A percentile compares a stretch with the other conserved stretches of the same genome.
phyloP scores from a whole-genome alignment of 768 basidiomycete genomes.

The Tylopilus sp. region DNA sequence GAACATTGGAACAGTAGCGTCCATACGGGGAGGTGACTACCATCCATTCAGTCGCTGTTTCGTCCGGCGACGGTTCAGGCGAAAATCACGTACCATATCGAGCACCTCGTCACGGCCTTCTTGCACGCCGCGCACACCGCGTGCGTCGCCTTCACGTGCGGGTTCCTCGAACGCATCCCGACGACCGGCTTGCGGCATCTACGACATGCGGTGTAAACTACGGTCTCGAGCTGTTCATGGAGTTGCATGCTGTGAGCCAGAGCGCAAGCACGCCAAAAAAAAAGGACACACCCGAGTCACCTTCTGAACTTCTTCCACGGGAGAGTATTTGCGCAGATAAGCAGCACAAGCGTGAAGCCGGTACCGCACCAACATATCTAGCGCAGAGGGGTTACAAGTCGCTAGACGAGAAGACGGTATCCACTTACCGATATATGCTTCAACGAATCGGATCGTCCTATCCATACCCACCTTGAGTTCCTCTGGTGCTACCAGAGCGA shows the following conservation, averaged over 20 bases:
- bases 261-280: no score
- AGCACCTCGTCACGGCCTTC: conserved; percentile 46
- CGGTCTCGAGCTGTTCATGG: conserved; percentile 60
- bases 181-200: conserved; percentile 62
- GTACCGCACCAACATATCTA: conserved; percentile 63
- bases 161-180: conserved; percentile 35
- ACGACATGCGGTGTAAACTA: conserved; percentile 66
- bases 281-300: conserved; percentile 46
- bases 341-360: conserved; percentile 66
- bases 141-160: conserved; percentile 40
- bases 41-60: no score
- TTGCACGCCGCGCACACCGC: conserved; percentile 60
- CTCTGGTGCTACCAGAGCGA: conserved; percentile 56
- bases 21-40: conserved; percentile 74
- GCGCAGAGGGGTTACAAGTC: not conserved
- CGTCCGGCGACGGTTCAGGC: no score
- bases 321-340: conserved; percentile 67
- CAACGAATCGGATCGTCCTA: conserved; percentile 53
- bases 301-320: conserved; percentile 47
- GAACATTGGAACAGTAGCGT: conserved; percentile 71
- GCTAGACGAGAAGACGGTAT: not conserved
- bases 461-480: conserved; percentile 50
- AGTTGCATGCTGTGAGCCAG: not conserved
- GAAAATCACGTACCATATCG: conserved; percentile 63
- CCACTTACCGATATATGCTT: conserved; percentile 68